Evolutionary conservation across 495 filamentous ascomycete species (phyloP).

Genomic region (Hypoxylon cercidicola): DNA sequence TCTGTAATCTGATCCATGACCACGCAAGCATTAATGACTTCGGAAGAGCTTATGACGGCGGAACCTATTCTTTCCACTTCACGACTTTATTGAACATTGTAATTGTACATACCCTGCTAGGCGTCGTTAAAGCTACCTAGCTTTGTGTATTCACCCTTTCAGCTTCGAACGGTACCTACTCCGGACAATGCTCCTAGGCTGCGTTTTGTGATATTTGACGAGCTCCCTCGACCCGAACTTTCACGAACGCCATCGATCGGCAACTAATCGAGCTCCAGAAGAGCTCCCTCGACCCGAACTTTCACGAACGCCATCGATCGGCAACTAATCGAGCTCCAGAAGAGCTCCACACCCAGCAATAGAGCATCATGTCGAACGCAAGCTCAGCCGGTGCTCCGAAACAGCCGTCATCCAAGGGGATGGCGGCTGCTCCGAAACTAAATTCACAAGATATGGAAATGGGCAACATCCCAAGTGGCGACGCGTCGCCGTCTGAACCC

Average conservation of each 20-base stretch:
- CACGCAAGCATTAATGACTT: constrained; percentile 18
- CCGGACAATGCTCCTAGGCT: constrained; percentile 25
- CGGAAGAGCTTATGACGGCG: constrained; percentile 7
- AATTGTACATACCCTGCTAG: constrained; percentile 4
- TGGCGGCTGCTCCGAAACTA: constrained; percentile 67
- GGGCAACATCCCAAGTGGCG: constrained; percentile 64
- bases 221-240: background rate
- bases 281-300: background rate
- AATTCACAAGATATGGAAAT: constrained; percentile 74
- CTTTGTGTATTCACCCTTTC: background rate
- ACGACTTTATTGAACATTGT: constrained; percentile 1
- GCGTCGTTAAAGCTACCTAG: too few relatives aligned
- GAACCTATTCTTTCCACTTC: constrained; percentile 1
- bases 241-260: constrained; percentile 2
- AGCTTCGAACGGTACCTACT: background rate
- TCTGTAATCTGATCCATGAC: constrained; percentile 9
- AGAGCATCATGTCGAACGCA: constrained; percentile 23
- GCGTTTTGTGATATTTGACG: constrained; percentile 9
- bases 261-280: constrained; percentile 6
- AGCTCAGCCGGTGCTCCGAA: constrained; percentile 48
- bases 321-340: constrained; percentile 9
- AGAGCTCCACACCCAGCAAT: constrained; percentile 26
- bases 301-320: constrained; percentile 1
- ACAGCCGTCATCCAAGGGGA: constrained; percentile 66
- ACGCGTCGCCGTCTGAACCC: constrained; percentile 62